Evolutionary conservation across 768 basidiomycete genomes (phyloP), one percentile per base, ranked within the genome.

Genomic region (Omphalotus guepiniiformis): DNA sequence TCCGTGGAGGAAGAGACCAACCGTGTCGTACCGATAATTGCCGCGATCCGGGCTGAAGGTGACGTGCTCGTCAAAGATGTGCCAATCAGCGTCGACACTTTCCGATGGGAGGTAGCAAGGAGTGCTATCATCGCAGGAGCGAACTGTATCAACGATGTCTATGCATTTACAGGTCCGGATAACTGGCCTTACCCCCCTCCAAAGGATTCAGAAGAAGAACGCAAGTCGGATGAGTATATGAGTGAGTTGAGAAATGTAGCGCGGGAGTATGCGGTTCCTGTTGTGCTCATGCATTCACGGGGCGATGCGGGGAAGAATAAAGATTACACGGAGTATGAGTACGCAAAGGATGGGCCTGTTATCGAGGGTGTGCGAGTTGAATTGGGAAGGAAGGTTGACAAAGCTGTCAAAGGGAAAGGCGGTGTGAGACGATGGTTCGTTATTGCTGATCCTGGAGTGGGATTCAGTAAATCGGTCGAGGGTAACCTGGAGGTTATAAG

Each of bases 141-240:
- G 7, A 90, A 85, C 56, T 88, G 89, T 60, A 87, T 98, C 71
- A 98, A 98, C 63, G 96, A 98, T 55, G 93, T 97, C 1, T 76
- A 84, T 55, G 83, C 83, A 0, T 87, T 91, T 48, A 77, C 83
- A 1, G 93, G 93, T 0, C 73, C 75, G 0, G 73, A 78, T 11
- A 65, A 60, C 2, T 76, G 71, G 21, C 66, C 48, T 2, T 49
- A 53, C 28, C 59, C 63, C 0, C 35, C n/a, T 37, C 35, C 35
- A 16, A 57, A n/a, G 61, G 60, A 8, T 49, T 38, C 6, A 22
- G 11, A 35, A 32, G 48, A 58, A 1, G n/a, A n/a, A n/a, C n/a
- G n/a, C n/a, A n/a, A n/a, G n/a, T 63, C 68, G 0, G 58, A 68
- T 2, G 66, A 66, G 27, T 73, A 73, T 47, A 74, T 82, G 54